These are phyloP conservation scores for Aspergillus sp. DNA, from an alignment of 2,329 filamentous ascomycete species.

Conservation along the genomic window DNA sequence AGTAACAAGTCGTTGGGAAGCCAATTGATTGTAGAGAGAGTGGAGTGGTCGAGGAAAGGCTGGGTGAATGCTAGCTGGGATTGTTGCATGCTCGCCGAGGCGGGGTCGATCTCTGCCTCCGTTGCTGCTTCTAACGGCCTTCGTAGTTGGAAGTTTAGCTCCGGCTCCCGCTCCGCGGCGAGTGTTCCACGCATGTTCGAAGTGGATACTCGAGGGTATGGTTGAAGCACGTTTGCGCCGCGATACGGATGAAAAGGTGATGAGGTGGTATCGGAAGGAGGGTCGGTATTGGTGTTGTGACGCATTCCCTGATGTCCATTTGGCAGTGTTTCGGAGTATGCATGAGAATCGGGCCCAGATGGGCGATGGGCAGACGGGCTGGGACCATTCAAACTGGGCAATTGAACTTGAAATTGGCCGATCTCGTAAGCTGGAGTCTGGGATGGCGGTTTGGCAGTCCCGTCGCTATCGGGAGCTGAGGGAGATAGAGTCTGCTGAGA, in stretches of 20 bases:
- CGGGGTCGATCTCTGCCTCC: constrained; percentile 18
- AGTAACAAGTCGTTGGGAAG: constrained; percentile 30
- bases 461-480: not conserved
- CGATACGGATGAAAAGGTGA: constrained; percentile 13
- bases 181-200: constrained; percentile 3
- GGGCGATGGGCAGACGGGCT: constrained; percentile 6
- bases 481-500: not conserved
- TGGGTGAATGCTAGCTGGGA: constrained; percentile 23
- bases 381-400: constrained; percentile 8
- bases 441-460: not conserved
- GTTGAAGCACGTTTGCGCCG: constrained; percentile 3
- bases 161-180: not conserved
- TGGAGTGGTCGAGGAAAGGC: constrained; percentile 24
- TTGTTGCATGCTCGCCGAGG: constrained; percentile 15
- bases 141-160: constrained; percentile 9
- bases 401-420: constrained; percentile 22
- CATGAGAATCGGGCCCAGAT: not conserved
- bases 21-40: constrained; percentile 37
- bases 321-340: not conserved
- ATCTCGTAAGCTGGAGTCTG: constrained; percentile 12
- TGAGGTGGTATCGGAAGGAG: constrained; percentile 3
- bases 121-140: constrained; percentile 8
- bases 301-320: not conserved
- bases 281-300: constrained; percentile 5
- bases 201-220: constrained; percentile 14